Conservation (phyloP, 768 basidiomycete genomes). For the Tylopilus felleus region DNA sequence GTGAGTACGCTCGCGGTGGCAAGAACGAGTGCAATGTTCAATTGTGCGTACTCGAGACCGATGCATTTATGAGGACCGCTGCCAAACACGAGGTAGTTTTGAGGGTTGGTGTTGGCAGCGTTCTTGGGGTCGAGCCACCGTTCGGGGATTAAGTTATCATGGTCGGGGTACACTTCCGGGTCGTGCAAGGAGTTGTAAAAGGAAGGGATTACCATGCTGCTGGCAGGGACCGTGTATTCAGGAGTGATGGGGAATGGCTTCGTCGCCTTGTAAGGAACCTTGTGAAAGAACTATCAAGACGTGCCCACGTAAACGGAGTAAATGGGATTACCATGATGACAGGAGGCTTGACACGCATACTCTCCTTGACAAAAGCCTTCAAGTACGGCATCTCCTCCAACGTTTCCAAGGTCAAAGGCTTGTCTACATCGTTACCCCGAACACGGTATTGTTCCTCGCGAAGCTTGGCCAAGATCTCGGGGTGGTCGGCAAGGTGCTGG, state of each 20-base stretch:
- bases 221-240: conserved; percentile 89
- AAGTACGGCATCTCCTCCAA: conserved; percentile 93
- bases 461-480: conserved; percentile 83
- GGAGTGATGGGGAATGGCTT: conserved; percentile 89
- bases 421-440: conserved; percentile 71
- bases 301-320: neutral
- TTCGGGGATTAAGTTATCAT: conserved; percentile 80
- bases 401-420: conserved; percentile 80
- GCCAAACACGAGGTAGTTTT: conserved; percentile 96
- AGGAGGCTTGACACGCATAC: conserved; percentile 85
- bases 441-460: conserved; percentile 87
- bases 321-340: conserved; percentile 78
- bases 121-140: conserved; percentile 88
- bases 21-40: conserved; percentile 85
- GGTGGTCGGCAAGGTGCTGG: conserved; percentile 93
- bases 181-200: conserved; percentile 95
- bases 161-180: conserved; percentile 80
- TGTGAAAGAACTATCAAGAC: conserved; percentile 27
- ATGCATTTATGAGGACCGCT: conserved; percentile 92
- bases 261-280: conserved; percentile 89
- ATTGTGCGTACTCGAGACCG: conserved; percentile 86
- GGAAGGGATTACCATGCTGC: conserved; percentile 92
- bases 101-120: conserved; percentile 77
- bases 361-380: conserved; percentile 90
- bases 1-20: conserved; percentile 78